Base-by-base conservation (phyloP, 2,329 filamentous ascomycete genomes). In the Apiospora phragmitis region DNA sequence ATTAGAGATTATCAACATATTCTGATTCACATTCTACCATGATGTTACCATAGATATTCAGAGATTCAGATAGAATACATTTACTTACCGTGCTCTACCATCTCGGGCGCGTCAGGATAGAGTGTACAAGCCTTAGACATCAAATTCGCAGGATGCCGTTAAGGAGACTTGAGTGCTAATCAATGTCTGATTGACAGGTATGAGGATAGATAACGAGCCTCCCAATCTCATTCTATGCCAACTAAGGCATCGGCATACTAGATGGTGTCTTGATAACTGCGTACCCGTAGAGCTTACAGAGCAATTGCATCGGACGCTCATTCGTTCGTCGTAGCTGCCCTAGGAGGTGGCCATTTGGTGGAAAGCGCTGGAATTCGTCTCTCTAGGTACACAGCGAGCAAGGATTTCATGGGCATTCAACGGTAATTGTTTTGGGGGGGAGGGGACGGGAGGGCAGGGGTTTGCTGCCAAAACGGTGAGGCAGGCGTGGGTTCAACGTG, bases 51-150 rank as follows among this genome's bases (percentile, higher is more conserved):
- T 45, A 45, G 43, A 45, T 21, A n/a, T 45, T n/a, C 2, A n/a
- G 16, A 7, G 5, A 3, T n/a, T 45, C 6, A 7, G 43, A n/a
- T 8, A 45, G 1, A 45, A 9, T n/a, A n/a, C 18, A n/a, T n/a
- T 0, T 6, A n/a, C 6, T 2, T 6, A 8, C 6, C 5, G 6
- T 45, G 0, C 1, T 3, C 2, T 0, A 45, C 43, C 5, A 8
- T 9, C 43, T 45, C 18, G 7, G 6, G 21, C 3, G 18, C 43
- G 18, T 7, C 8, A 45, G 18, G 43, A 21, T 7, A n/a, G 1
- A 8, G 8, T 21, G 43, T n/a, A 45, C 18, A 41, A 8, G 1
- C 8, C 38, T 12, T 12, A 41, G 38, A 41, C 38, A 8, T 41
- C 14, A 12, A 41, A 1, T n/a, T n/a, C n/a, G n/a, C n/a, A n/a